Conservation (phyloP, 495 filamentous ascomycete genomes). For the Amorphotheca resinae region DNA sequence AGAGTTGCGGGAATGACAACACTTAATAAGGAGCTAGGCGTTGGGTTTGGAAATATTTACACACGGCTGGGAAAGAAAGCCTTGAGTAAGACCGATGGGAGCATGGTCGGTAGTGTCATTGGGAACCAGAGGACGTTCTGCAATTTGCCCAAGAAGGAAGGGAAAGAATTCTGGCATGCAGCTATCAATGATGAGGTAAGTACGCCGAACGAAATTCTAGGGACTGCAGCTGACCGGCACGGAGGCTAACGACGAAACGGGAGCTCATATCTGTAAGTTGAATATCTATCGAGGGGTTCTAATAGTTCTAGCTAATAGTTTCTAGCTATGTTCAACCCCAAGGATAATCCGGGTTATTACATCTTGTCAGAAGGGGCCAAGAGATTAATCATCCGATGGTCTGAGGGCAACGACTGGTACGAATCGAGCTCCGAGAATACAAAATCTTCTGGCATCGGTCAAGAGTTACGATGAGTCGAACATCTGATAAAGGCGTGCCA, state of each 20-base stretch:
- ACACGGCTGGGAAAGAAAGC: conserved; percentile 65
- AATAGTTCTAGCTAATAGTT: conserved; percentile 4
- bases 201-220: no score
- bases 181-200: conserved; percentile 52
- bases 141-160: conserved; percentile 52
- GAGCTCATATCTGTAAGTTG: conserved; percentile 60
- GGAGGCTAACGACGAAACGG: conserved; percentile 63
- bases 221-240: no score
- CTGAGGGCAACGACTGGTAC: conserved; percentile 30
- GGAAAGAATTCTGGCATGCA: conserved; percentile 41
- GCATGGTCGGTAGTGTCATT: conserved; percentile 35
- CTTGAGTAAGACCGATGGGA: conserved; percentile 23
- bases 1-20: conserved; percentile 46
- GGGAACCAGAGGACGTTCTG: conserved; percentile 72
- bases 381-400: conserved; percentile 46
- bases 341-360: conserved; percentile 68
- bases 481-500: no score
- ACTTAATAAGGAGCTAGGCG: conserved; percentile 39
- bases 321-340: conserved; percentile 63
- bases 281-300: neutral
- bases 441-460: conserved; percentile 1
- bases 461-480: conserved; percentile 7
- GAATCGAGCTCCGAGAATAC: conserved; percentile 13
- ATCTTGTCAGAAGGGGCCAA: conserved; percentile 53
- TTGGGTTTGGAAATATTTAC: conserved; percentile 72